Evolutionary conservation across 768 basidiomycete species (phyloP).

Genomic region (Cyclocybe cylindracea): DNA sequence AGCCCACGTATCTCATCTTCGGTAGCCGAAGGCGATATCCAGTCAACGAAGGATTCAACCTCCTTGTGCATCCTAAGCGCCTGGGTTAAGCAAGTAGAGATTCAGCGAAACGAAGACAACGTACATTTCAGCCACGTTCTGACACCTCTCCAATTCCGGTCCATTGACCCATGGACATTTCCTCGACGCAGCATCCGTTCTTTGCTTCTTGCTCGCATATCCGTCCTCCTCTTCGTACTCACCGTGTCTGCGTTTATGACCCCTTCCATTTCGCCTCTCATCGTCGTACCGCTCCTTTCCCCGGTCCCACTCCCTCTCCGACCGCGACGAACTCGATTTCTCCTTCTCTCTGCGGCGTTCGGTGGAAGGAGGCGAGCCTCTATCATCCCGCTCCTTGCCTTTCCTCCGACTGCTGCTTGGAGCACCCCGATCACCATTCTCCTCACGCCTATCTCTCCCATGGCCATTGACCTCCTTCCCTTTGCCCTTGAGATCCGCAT

Average conservation of each 20-base stretch:
- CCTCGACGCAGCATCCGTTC: slow-evolving; percentile 50
- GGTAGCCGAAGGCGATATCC: slow-evolving; percentile 82
- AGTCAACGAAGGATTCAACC: slow-evolving; percentile 80
- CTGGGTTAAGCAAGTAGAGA: slow-evolving; percentile 9
- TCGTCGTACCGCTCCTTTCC: slow-evolving; percentile 30
- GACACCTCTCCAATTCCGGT: slow-evolving; percentile 73
- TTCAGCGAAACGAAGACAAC: slow-evolving; percentile 27
- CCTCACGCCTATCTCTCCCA: background rate
- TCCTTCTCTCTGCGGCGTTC: slow-evolving; percentile 5
- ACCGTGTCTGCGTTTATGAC: slow-evolving; percentile 50
- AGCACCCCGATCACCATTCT: slow-evolving; percentile 1
- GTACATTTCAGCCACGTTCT: slow-evolving; percentile 83
- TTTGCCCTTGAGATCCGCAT: slow-evolving; percentile 17
- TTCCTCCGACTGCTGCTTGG: slow-evolving; percentile 1
- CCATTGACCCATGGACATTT: slow-evolving; percentile 71
- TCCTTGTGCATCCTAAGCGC: slow-evolving; percentile 77
- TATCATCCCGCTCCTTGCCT: slow-evolving; percentile 2
- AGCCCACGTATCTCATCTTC: slow-evolving; percentile 87
- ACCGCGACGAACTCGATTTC: background rate
- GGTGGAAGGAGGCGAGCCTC: background rate
- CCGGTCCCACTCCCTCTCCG: slow-evolving; percentile 41
- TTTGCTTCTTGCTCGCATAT: slow-evolving; percentile 53
- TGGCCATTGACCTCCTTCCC: slow-evolving; percentile 11
- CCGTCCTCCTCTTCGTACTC: slow-evolving; percentile 44
- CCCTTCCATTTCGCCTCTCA: slow-evolving; percentile 15